Percentiles rank a stretch among this genome's conserved stretches.
phyloP scores from a whole-genome alignment of 2,329 filamentous ascomycete species.

The Beauveria asiatica region DNA sequence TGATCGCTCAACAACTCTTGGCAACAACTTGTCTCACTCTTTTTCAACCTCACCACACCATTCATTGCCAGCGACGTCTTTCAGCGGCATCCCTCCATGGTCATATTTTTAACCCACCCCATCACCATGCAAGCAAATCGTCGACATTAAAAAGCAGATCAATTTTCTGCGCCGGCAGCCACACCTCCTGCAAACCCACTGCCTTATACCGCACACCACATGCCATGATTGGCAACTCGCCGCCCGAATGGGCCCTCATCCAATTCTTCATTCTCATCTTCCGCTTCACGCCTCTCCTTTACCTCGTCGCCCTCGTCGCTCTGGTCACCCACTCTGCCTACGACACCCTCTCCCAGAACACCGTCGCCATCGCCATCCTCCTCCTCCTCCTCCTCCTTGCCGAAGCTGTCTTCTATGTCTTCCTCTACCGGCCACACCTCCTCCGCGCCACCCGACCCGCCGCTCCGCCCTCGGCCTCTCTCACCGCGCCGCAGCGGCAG shows the following conservation, averaged over 20 bases:
- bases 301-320: constrained; percentile 23
- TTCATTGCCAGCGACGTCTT: too few species aligned
- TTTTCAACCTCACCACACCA: too few species aligned
- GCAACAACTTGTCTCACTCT: too few species aligned
- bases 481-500: constrained; percentile 38
- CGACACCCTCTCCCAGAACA: constrained; percentile 7
- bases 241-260: constrained; percentile 35
- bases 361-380: constrained; percentile 15
- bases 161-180: too few species aligned
- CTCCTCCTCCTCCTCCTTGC: constrained; percentile 23
- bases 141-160: too few species aligned
- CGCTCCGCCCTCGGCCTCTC: background rate
- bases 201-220: background rate
- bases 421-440: constrained; percentile 35
- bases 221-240: constrained; percentile 30
- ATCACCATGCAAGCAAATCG: too few species aligned
- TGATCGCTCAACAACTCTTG: too few species aligned
- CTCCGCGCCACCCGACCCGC: constrained; percentile 35
- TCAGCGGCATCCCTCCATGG: too few species aligned
- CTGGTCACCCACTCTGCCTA: constrained; percentile 16
- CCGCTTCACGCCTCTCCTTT: constrained; percentile 35
- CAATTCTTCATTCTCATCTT: constrained; percentile 35
- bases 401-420: constrained; percentile 35
- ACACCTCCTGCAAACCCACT: background rate
- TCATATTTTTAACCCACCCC: too few species aligned